Evolutionary conservation across 2,329 filamentous ascomycete genomes (phyloP), one percentile per base, ranked within the genome.

Genomic region (Hymenoscyphus fraxineus): DNA sequence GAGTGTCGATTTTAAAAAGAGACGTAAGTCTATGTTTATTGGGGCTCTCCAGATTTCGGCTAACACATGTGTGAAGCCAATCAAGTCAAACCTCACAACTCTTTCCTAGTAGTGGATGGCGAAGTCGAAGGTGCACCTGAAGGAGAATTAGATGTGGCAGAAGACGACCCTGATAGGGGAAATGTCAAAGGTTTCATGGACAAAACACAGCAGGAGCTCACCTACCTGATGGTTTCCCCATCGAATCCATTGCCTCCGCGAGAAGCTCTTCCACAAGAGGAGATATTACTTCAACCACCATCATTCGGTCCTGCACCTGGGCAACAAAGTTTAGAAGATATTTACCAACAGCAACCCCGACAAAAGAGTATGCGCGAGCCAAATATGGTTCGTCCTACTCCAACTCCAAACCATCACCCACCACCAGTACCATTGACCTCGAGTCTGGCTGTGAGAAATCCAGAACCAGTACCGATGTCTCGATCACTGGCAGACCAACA

Each of bases 171-270:
- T 27, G 66, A 85, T 82, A 70, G 84, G 82, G 66, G 73, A 62
- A 83, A 85, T 63, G 78, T 88, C 59, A 86, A 85, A 75, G 78
- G 78, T 12, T 88, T 88, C 73, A 79, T 88, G 67, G 86, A 88
- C 68, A 85, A 87, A 87, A 86, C 75, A 81, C 88, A 74, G 65
- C 81, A 83, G 69, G 86, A 89, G 72, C 88, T 89, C 65, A 87
- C 86, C 67, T 89, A 89, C 71, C 80, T 89, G 15, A 88, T 89
- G 86, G 82, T 88, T 60, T 85, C 86, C 0, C 86, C 86, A 1
- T 86, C 86, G 51, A 89, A 89, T 74, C 86, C 86, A 3, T 77
- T 83, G 54, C 86, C 86, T 1, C 86, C 86, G n/a, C 81, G 86
- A 73, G 86, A 88, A 31, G 86, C 84, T 4, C 84, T 84, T 10